These are phyloP conservation scores for Lipomyces kockii DNA, from an alignment of 805 yeast species.

Conservation along the genomic window DNA sequence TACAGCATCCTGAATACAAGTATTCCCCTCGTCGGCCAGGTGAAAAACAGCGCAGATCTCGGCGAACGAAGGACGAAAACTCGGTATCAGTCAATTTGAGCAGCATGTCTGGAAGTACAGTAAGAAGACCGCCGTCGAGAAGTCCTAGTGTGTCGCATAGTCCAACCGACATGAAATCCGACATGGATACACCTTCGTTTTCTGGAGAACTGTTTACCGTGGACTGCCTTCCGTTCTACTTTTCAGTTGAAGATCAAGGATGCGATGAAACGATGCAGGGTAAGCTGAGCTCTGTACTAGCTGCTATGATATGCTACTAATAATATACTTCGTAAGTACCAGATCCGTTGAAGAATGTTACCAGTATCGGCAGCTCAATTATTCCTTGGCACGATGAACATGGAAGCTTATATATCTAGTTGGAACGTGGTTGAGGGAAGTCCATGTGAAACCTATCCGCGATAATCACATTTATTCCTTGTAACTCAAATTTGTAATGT, in stretches of 20 bases:
- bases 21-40: slow-evolving; percentile 25
- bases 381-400: neutral
- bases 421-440: neutral
- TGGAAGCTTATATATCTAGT: neutral
- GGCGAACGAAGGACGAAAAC: neutral
- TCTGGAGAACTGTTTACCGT: neutral
- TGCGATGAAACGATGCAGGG: neutral
- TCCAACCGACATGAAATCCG: neutral
- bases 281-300: neutral
- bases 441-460: neutral
- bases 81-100: neutral
- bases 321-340: neutral
- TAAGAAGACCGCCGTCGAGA: neutral
- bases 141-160: neutral
- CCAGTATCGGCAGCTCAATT: neutral
- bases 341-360: neutral
- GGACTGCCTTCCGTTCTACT: slow-evolving; percentile 5
- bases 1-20: slow-evolving; percentile 21
- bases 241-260: slow-evolving; percentile 1
- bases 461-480: neutral
- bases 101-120: neutral
- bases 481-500: neutral
- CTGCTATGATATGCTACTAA: neutral
- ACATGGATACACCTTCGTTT: slow-evolving; percentile 1
- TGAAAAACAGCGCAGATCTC: slow-evolving; percentile 13